Evolutionary conservation across 805 yeast genomes (phyloP), one percentile per base, ranked within the genome.

Genomic region (Suhomyces sp.): DNA sequence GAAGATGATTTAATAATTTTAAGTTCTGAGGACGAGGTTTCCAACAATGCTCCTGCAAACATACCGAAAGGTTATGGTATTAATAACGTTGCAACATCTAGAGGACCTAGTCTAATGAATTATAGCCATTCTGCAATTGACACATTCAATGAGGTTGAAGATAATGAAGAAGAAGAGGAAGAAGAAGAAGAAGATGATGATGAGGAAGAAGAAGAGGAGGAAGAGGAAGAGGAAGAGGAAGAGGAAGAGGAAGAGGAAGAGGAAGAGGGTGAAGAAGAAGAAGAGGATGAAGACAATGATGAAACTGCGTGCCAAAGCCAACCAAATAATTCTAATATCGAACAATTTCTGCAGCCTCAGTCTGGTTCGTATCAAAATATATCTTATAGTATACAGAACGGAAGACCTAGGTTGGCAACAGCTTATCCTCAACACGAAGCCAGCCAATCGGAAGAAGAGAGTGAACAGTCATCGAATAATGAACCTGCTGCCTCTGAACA

Each of bases 1-100:
- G 50, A 38, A 4, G 46, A 41, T 29, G 50, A 47, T 8, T 27
- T 47, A 17, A 47, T 47, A 23, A 26, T 51, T 12, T 12, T 47
- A 13, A 45, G 42, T 6, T 51, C 51, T 8, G 54, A 52, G 23
- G 46, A 42, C 27, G 46, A 42, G 23, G 22, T 46, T 15, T 26
- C 48, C n/a, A 33, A 12, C 13, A 29, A 12, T 13, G 26, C 15
- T 33, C 8, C 13, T 5, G 27, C 9, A 24, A 12, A 10, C 12
- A 29, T 33, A 29, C 31, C 31, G 46, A 42, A 24, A 8, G 31
- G 31, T 5, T 42, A 24, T 24, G 46, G 46, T n/a, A 42, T 42
- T 13, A 6, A 6, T 12, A 42, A 42, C 12, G 29, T 42, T 6
- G 31, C 46, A 40, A 2, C 13, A 9, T 42, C 19, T 24, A 15